phyloP scores from a whole-genome alignment of 805 yeast species.

The Barnettozyma salicaria region DNA sequence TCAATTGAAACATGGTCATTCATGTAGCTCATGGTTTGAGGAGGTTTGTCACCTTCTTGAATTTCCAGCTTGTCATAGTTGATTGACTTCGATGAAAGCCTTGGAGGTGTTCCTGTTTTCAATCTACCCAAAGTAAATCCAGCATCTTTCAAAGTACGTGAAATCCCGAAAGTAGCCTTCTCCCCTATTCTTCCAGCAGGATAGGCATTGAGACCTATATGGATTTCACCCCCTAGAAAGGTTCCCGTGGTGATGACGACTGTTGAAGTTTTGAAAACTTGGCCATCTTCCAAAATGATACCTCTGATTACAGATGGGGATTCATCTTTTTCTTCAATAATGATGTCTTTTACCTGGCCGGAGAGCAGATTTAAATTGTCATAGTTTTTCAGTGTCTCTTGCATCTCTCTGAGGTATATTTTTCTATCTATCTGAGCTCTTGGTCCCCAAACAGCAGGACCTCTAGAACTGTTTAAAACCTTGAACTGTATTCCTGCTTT shows the following conservation, averaged over 20 bases:
- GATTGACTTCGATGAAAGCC: conserved; percentile 68
- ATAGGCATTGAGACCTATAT: conserved; percentile 69
- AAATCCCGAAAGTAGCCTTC: conserved; percentile 82
- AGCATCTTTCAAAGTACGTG: conserved; percentile 65
- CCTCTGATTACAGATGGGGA: conserved; percentile 47
- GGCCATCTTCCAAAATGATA: conserved; percentile 64
- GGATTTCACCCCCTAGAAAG: conserved; percentile 89
- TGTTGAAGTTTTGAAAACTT: conserved; percentile 48
- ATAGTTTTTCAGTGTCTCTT: conserved; percentile 48
- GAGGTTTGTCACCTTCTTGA: conserved; percentile 79
- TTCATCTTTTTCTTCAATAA: conserved; percentile 41
- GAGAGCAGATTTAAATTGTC: conserved; percentile 50
- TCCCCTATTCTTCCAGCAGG: conserved; percentile 97
- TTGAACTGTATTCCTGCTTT: conserved; percentile 89
- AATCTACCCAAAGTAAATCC: conserved; percentile 84
- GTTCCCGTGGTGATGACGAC: conserved; percentile 96
- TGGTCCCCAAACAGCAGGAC: conserved; percentile 98
- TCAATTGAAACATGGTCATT: conserved; percentile 60
- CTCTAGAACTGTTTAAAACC: conserved; percentile 77
- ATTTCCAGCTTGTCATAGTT: conserved; percentile 55
- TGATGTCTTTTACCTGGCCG: conserved; percentile 80
- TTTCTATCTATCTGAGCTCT: conserved; percentile 92
- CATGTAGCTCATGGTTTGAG: conserved; percentile 85
- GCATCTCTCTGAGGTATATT: conserved; percentile 78
- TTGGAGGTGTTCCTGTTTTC: conserved; percentile 97